Evolutionary conservation across 2,329 filamentous ascomycete genomes (phyloP).

Genomic region (Colletotrichum lentis): DNA sequence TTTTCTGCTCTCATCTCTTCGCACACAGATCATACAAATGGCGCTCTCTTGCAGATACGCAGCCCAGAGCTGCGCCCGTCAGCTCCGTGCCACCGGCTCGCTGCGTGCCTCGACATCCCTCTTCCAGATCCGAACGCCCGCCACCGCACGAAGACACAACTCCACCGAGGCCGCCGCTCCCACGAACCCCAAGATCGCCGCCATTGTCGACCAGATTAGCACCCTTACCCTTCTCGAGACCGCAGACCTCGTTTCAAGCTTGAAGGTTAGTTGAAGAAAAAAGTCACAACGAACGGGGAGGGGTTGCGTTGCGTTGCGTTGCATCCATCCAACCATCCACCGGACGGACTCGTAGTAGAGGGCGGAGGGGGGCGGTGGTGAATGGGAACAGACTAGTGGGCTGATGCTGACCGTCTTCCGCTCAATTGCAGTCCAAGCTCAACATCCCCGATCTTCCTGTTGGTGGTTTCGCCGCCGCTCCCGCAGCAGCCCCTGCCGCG

Average conservation of each 20-base stretch:
- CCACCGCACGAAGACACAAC: slow-evolving; percentile 79
- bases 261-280: slow-evolving; percentile 74
- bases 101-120: slow-evolving; percentile 56
- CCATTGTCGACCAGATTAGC: slow-evolving; percentile 98
- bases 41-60: slow-evolving; percentile 70
- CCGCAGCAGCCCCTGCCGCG: slow-evolving; percentile 61
- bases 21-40: slow-evolving; percentile 54
- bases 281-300: neutral
- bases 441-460: slow-evolving; percentile 99
- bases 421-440: slow-evolving; percentile 73
- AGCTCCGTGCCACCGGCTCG: slow-evolving; percentile 61
- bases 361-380: neutral
- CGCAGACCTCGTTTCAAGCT: slow-evolving; percentile 88
- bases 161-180: slow-evolving; percentile 76
- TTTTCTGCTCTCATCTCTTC: slow-evolving; percentile 14
- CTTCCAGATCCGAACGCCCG: slow-evolving; percentile 57
- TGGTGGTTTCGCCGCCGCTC: slow-evolving; percentile 81
- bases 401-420: slow-evolving; percentile 23
- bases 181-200: slow-evolving; percentile 85
- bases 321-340: neutral
- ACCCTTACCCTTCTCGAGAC: slow-evolving; percentile 98
- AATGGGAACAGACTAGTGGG: slow-evolving; percentile 9
- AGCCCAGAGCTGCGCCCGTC: slow-evolving; percentile 70
- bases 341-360: neutral
- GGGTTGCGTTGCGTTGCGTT: neutral